Evolutionary conservation across 2,329 filamentous ascomycete species (phyloP), one percentile per base, ranked within the genome.

Genomic region (Aspergillus udagawae): DNA sequence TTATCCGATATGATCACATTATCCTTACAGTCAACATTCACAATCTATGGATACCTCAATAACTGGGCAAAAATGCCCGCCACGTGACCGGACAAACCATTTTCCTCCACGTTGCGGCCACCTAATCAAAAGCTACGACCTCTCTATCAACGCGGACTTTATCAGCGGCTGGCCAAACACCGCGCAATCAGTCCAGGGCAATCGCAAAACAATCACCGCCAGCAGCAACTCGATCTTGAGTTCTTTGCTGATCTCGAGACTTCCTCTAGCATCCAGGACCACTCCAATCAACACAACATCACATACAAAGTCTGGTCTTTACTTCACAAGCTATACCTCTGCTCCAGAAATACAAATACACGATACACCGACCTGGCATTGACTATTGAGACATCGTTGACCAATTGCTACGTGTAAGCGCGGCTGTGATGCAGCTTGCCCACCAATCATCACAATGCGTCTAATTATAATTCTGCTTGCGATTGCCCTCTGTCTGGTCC

Each of bases 401-500:
- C n/a, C 42, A 12, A 25, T 21, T 45, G 21, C 10, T 23, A 23
- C 42, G n/a, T 21, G 21, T 14, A 7, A 38, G 14, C 29, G 29
- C 32, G 17, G 44, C 12, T 25, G 44, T 25, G 20, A 47, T 47
- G 44, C 44, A 14, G n/a, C 20, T 23, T 14, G 23, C 20, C 5
- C 10, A 27, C 20, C 21, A 17, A 7, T 47, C n/a, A 23, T 47
- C 56, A 65, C 53, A 51, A 77, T 77, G 75, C 70, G 73, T 60
- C 56, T 71, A 17, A 55, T 72, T 55, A 65, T 67, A 6, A 60
- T 76, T 17, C 50, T 73, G 4, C 29, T 74, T 41, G 68, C 63
- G 23, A 35, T 77, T 49, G 70, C 68, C 12, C 59, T 77, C 12
- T 66, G 76, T 35, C 59, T 77, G 50, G 64, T 77, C 25, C 70